Conservation (phyloP, 2,329 filamentous ascomycete species). For the Penicillium rolfsii region DNA sequence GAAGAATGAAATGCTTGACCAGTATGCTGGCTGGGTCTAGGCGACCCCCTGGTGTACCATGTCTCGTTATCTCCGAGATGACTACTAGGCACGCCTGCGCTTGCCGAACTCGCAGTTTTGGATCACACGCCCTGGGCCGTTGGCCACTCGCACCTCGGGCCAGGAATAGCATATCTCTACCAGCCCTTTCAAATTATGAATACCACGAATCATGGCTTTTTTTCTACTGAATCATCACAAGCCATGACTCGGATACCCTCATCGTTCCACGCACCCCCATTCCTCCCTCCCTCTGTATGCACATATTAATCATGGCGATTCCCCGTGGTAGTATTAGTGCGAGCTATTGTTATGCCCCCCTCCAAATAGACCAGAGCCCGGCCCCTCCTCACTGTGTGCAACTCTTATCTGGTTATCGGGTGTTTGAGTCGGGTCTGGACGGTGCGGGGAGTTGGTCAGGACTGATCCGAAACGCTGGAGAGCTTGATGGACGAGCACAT, state of each 20-base stretch:
- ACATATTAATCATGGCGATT: not conserved
- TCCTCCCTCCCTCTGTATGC: conserved; percentile 4
- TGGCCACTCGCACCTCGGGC: conserved; percentile 11
- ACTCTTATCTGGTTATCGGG: conserved; percentile 17
- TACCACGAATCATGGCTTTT: conserved; percentile 11
- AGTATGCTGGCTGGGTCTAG: conserved; percentile 46
- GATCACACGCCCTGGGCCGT: conserved; percentile 1
- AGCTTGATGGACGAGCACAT: not conserved
- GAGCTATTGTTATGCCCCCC: not conserved
- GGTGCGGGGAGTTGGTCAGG: not conserved
- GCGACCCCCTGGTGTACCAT: not conserved
- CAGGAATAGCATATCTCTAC: conserved; percentile 2
- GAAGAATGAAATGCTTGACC: conserved; percentile 44
- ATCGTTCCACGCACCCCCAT: conserved; percentile 5
- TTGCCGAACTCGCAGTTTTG: not conserved
- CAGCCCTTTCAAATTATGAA: conserved; percentile 8
- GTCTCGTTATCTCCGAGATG: not conserved
- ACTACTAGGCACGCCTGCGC: conserved; percentile 12
- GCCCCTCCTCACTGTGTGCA: conserved; percentile 9
- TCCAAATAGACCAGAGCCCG: not conserved
- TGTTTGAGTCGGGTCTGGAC: conserved; percentile 17
- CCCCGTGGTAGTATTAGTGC: conserved; percentile 5
- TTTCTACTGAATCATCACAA: conserved; percentile 2
- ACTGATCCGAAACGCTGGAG: not conserved
- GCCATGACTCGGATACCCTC: conserved; percentile 5